These are phyloP conservation scores for Geopyxis carbonaria DNA, from an alignment of 495 filamentous ascomycete species.

Conservation along the genomic window DNA sequence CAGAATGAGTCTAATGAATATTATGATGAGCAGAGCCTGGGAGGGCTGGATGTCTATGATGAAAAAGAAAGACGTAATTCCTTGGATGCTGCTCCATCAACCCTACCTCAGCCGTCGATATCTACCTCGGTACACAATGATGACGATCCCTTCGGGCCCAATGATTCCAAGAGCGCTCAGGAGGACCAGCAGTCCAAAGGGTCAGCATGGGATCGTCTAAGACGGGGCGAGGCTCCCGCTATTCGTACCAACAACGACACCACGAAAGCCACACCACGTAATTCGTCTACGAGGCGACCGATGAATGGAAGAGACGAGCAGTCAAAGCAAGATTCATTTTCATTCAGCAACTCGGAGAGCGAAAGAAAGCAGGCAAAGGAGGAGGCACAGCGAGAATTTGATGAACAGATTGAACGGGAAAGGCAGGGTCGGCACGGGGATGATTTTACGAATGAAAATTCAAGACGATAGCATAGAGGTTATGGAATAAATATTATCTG, in stretches of 20 bases:
- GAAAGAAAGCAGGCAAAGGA: constrained; percentile 29
- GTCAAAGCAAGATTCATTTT: constrained; percentile 28
- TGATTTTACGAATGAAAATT: constrained; percentile 11
- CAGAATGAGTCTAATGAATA: background rate
- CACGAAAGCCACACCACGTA: too few relatives aligned
- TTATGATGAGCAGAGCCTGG: constrained; percentile 11
- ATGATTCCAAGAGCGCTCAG: background rate
- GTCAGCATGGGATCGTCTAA: constrained; percentile 15
- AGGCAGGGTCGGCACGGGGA: constrained; percentile 22
- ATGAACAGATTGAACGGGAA: constrained; percentile 34
- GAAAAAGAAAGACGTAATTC: background rate
- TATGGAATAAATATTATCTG: too few relatives aligned
- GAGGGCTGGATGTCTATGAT: constrained; percentile 13
- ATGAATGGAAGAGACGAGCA: background rate
- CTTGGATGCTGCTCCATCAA: background rate
- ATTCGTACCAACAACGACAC: background rate
- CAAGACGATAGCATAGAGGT: too few relatives aligned
- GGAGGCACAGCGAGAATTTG: constrained; percentile 38
- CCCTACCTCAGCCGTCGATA: too few relatives aligned
- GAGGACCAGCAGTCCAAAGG: background rate
- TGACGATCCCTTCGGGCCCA: background rate
- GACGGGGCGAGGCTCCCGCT: constrained; percentile 7
- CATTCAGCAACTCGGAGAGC: constrained; percentile 28
- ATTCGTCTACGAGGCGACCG: background rate
- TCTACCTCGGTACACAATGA: background rate